Base-by-base conservation (phyloP, 495 filamentous ascomycete genomes). In the Tricharina praecox region DNA sequence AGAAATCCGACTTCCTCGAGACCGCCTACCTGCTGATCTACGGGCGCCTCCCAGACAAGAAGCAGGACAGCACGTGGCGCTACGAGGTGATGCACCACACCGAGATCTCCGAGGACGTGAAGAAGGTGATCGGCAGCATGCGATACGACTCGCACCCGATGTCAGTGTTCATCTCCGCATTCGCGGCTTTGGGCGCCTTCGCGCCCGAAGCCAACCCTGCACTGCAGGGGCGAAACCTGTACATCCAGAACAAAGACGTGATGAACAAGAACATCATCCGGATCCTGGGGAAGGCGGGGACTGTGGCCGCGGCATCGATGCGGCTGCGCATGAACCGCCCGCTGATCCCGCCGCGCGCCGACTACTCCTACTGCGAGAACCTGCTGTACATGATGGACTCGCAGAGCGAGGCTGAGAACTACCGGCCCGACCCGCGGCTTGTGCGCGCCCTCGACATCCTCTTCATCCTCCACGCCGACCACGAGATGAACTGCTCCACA, bases 401-500 rank as follows among this genome's bases (percentile, higher is more conserved):
- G 26, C 61, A 67, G 11, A 63, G 63, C 10, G 48, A 60, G 3
- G 47, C 44, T 2, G 58, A 61, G 23, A 61, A 62, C 20, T 63
- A 63, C 19, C 26, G 52, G 0, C 68, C 68, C 0, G 57, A 68
- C 23, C 37, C 58, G 4, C 40, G 47, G 38, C 58, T 63, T 2
- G 63, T 66, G 19, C 52, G 54, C 25, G 58, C 60, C n/a, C 52
- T 73, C 3, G 58, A 67, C 24, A 56, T 58, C 5, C 51, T 70
- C 1, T 72, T 68, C 59, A 62, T 67, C 7, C 55, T 74, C 1
- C 61, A 66, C 51, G 64, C 65, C 2, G 72, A 76, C 41, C 70
- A 75, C 41, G 72, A 69, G 47, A 64, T 72, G 55, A 73, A 73
- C 21, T 66, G 66, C 38, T 71, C 70, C 9, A 74, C 72, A 13